Percentiles rank a stretch among this genome's conserved stretches.
Evolutionary conservation across 2,329 filamentous ascomycete genomes (phyloP).

Genomic region (Kalmusia sp.): DNA sequence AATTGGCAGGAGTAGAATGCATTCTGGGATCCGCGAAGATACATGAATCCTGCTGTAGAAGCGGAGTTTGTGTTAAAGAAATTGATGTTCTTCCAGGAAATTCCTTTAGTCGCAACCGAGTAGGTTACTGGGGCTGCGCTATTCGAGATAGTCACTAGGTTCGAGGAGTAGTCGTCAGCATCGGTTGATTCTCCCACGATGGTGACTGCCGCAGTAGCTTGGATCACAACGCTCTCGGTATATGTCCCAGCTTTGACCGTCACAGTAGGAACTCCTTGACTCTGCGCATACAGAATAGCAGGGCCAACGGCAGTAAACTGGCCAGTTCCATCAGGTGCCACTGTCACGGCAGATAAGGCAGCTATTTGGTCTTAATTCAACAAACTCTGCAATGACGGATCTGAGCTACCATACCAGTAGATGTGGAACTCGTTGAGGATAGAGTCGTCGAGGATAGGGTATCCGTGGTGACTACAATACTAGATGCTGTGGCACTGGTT

Average conservation of each 20-base stretch:
- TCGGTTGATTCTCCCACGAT: conserved; percentile 45
- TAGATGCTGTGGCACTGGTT: not conserved
- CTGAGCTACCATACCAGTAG: not conserved
- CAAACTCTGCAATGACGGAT: not conserved
- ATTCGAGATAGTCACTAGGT: conserved; percentile 47
- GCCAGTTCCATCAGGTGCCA: conserved; percentile 53
- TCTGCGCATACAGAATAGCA: conserved; percentile 54
- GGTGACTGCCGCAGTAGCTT: conserved; percentile 51
- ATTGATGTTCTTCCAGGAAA: conserved; percentile 51
- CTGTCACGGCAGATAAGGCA: conserved; percentile 45
- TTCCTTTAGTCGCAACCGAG: conserved; percentile 38
- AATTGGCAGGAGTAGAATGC: conserved; percentile 56
- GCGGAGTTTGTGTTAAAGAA: conserved; percentile 42
- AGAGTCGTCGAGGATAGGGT: not conserved
- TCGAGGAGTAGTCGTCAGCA: conserved; percentile 43
- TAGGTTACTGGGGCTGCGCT: conserved; percentile 37
- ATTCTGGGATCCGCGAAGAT: conserved; percentile 48
- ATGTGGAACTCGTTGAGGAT: not conserved
- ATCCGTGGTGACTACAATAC: not conserved
- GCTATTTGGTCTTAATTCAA: not conserved
- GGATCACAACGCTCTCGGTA: conserved; percentile 50
- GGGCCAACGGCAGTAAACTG: conserved; percentile 55
- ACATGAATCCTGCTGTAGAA: conserved; percentile 32
- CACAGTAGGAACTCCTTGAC: conserved; percentile 51
- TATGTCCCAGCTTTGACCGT: conserved; percentile 56